Evolutionary conservation across 352 stramenopile genomes (phyloP).

Genomic region (Phytopythium cucurbitacearum): DNA sequence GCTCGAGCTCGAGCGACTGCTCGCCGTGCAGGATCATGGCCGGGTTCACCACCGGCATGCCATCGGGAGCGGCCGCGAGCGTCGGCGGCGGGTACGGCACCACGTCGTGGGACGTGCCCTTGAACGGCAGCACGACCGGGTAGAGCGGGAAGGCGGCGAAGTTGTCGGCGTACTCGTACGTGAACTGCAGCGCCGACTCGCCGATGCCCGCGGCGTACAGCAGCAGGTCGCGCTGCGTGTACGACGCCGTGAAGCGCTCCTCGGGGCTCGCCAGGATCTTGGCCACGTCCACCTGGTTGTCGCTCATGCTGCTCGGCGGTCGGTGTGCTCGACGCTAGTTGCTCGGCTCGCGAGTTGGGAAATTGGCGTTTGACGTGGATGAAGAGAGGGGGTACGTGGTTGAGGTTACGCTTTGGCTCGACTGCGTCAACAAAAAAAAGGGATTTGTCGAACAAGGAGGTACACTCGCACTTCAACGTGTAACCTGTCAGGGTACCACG

Average conservation of each 20-base stretch:
- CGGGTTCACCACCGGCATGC: constrained; percentile 75
- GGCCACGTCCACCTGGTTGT: constrained; percentile 38
- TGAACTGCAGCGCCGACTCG: constrained; percentile 83
- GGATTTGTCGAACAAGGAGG: no score
- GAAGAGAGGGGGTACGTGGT: no score
- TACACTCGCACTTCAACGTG: no score
- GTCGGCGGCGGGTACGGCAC: constrained; percentile 84
- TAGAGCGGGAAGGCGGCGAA: constrained; percentile 89
- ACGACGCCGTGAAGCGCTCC: constrained; percentile 53
- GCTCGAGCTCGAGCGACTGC: constrained; percentile 79
- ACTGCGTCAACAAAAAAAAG: no score
- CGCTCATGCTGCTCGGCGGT: constrained; percentile 23
- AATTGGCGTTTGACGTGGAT: no score
- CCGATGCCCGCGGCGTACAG: constrained; percentile 88
- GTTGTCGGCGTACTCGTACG: constrained; percentile 82
- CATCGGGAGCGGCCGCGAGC: constrained; percentile 45
- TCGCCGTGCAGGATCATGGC: constrained; percentile 85
- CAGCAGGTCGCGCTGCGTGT: constrained; percentile 89
- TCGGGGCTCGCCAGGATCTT: constrained; percentile 54
- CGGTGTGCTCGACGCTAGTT: no score
- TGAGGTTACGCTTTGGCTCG: no score
- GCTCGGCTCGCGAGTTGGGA: no score
- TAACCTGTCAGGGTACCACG: no score
- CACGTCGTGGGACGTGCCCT: constrained; percentile 83
- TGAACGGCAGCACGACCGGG: constrained; percentile 85